Conservation (phyloP, 2,329 filamentous ascomycete species). For the Akanthomyces uredinophilus region DNA sequence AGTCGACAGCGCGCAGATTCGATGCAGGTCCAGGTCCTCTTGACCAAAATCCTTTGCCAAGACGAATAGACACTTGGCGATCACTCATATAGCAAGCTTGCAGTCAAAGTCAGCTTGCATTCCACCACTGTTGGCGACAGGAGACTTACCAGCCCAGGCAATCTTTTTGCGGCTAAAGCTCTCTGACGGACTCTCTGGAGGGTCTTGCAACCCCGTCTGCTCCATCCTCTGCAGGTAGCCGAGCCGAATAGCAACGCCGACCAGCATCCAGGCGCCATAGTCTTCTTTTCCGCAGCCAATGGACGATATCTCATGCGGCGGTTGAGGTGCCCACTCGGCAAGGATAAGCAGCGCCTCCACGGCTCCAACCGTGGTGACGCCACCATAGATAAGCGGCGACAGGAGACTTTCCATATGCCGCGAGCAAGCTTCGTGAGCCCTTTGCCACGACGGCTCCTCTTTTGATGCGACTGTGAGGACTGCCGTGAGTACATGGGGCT, state of each 20-base stretch:
- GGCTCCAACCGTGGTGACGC: constrained; percentile 63
- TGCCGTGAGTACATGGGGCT: constrained; percentile 64
- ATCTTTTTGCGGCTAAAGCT: constrained; percentile 59
- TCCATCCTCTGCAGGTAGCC: constrained; percentile 68
- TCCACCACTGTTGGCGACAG: background rate
- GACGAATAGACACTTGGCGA: constrained; percentile 62
- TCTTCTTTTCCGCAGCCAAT: constrained; percentile 70
- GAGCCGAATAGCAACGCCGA: constrained; percentile 63
- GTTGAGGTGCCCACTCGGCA: constrained; percentile 69
- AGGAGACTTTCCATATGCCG: constrained; percentile 66
- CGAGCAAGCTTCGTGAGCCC: constrained; percentile 61
- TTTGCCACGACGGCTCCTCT: constrained; percentile 59
- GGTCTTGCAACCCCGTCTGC: constrained; percentile 59
- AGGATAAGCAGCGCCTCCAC: constrained; percentile 66
- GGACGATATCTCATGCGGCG: constrained; percentile 53
- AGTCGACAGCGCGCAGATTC: constrained; percentile 59
- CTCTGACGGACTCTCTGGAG: constrained; percentile 53
- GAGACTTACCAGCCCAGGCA: constrained; percentile 54
- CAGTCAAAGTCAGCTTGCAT: background rate
- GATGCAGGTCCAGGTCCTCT: constrained; percentile 64
- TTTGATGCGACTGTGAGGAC: constrained; percentile 67
- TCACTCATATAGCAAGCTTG: constrained; percentile 60
- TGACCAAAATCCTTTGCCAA: constrained; percentile 70
- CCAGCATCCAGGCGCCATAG: constrained; percentile 72
- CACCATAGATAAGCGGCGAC: constrained; percentile 60